These are phyloP conservation scores for Eucalyptus guilfoylei DNA, from an alignment of 345 rosid genomes.

Conservation along the genomic window DNA sequence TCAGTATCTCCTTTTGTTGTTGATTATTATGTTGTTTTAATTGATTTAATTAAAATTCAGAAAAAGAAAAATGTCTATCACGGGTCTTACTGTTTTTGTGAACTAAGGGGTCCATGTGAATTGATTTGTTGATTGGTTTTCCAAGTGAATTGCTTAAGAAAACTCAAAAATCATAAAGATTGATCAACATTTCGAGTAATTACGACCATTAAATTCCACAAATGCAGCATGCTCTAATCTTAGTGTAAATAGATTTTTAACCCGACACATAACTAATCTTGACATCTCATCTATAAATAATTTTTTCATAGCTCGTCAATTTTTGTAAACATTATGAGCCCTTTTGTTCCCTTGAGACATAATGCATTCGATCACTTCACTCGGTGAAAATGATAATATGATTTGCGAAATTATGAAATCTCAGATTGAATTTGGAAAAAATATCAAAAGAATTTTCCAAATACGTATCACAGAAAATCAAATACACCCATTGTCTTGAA, in stretches of 20 bases:
- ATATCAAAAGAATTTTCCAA: background rate
- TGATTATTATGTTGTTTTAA: background rate
- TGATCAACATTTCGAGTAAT: background rate
- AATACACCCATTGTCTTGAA: background rate
- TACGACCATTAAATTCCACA: background rate
- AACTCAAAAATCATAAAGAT: background rate
- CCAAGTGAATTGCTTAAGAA: background rate
- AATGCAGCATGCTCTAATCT: background rate
- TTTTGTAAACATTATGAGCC: background rate
- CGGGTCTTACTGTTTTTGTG: background rate
- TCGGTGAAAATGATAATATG: background rate
- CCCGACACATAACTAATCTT: background rate
- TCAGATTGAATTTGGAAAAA: rapidly evolving
- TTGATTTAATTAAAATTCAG: background rate
- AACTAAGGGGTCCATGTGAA: background rate
- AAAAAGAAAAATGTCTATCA: background rate
- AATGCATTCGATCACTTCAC: background rate
- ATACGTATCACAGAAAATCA: background rate
- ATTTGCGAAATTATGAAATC: background rate
- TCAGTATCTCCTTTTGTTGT: background rate
- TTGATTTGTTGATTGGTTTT: background rate
- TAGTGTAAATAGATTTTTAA: background rate
- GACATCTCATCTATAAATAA: background rate
- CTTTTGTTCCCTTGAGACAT: background rate
- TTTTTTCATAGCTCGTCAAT: background rate